Evolutionary conservation across 169 alveolate genomes (phyloP).

Genomic region (Cryptosporidium baileyi): DNA sequence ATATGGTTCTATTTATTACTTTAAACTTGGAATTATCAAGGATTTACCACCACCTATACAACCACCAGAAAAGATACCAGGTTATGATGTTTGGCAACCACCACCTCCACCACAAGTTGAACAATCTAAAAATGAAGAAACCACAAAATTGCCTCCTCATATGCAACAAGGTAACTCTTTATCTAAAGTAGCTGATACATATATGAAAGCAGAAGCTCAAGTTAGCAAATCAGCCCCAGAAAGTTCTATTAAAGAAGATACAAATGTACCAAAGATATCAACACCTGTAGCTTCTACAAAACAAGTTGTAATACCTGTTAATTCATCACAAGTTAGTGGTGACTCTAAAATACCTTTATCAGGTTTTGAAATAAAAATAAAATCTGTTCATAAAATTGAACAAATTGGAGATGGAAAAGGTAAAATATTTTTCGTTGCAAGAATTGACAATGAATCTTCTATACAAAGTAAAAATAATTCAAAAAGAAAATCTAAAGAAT

Average conservation of each 20-base stretch:
- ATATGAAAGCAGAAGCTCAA: not conserved
- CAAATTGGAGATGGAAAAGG: conserved; percentile 63
- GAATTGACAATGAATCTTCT: conserved; percentile 72
- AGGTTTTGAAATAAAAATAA: conserved; percentile 53
- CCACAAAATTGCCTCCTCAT: conserved; percentile 20
- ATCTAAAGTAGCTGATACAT: conserved; percentile 44
- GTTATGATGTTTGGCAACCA: conserved; percentile 68
- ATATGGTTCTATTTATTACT: conserved; percentile 81
- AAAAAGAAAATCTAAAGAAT: conserved; percentile 69
- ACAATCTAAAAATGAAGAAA: not conserved
- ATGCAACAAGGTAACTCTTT: conserved; percentile 49
- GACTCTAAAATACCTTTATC: conserved; percentile 21
- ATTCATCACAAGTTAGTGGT: conserved; percentile 35
- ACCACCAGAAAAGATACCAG: conserved; percentile 67
- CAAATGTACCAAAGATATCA: not conserved
- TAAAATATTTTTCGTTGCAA: conserved; percentile 70
- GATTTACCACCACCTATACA: conserved; percentile 65
- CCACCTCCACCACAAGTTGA: conserved; percentile 24
- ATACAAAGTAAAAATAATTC: conserved; percentile 68
- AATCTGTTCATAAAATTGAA: conserved; percentile 35
- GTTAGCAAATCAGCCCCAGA: not conserved
- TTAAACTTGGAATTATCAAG: conserved; percentile 48
- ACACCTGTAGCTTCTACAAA: conserved; percentile 16
- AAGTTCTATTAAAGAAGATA: not conserved
- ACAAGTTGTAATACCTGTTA: conserved; percentile 5